Evolutionary conservation across 352 stramenopile genomes (phyloP), one percentile per base, ranked within the genome.

Genomic region (Blastocystis sp.): DNA sequence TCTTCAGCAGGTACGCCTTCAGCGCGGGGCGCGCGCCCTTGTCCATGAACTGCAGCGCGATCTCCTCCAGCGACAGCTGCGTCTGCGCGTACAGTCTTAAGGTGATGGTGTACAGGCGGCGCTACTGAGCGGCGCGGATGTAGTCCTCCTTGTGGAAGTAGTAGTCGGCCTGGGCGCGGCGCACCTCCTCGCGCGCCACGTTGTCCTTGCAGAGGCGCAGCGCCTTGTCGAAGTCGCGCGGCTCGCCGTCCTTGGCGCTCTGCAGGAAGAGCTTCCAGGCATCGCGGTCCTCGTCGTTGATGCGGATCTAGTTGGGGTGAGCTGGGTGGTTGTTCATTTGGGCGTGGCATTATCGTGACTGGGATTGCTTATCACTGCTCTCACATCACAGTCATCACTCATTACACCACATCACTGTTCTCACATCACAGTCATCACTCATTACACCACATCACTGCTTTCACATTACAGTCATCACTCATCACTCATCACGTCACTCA

Each of bases 221-320:
- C 43, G 94, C 94, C 59, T 94, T 91, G 5, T 96, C 93, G 90
- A 97, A 97, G 86, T 95, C 92, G 19, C 92, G 91, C 60, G 94
- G 92, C 56, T 90, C 66, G 28, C 89, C 89, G 28, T 88, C 76
- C 19, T 88, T 56, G 17, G 94, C 94, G 61, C 95, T 95, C 74
- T 95, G 93, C 76, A 97, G 78, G 66, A 94, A 96, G 43, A 96
- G 88, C 76, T 94, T 94, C 94, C 94, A 97, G 41, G 96, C 93
- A 87, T 96, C 92, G 48, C 94, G 93, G 88, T 96, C 94, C 89
- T 97, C 94, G 53, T 96, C 92, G 0, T 90, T 89, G 34, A 95
- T 92, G 79, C 93, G 90, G 2, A 95, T 89, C n/a, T 45, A 88
- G 53, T 79, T 76, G 52, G 69, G 23, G 41, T 34, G 28, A 34